Percentiles rank a stretch among this genome's conserved stretches.
Conservation (phyloP, 2,329 filamentous ascomycete species). For the Aspergillus sp. region DNA sequence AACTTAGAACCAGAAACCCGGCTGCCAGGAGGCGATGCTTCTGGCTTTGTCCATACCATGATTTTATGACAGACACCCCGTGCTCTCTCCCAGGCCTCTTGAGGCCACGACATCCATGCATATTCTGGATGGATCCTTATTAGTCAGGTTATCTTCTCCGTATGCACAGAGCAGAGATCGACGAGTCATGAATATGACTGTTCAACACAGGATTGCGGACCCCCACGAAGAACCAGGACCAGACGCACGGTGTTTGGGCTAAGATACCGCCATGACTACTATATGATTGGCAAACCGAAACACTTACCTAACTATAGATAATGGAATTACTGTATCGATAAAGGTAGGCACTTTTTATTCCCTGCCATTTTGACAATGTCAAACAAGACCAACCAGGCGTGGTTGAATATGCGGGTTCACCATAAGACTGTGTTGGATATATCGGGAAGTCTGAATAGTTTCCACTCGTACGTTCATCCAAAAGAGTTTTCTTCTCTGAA, state of each 20-base stretch:
- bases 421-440: neutral
- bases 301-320: neutral
- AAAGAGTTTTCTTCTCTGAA: neutral
- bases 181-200: neutral
- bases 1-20: no score
- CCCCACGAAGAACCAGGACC: neutral
- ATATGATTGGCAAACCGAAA: neutral
- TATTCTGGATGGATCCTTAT: neutral
- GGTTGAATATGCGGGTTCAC: neutral
- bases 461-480: neutral
- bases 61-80: neutral
- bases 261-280: neutral
- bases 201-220: neutral
- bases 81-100: neutral
- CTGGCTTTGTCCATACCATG: neutral
- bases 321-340: neutral
- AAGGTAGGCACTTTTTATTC: neutral
- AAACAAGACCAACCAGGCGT: neutral
- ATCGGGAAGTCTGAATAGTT: neutral
- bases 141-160: neutral
- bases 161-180: conserved; percentile 1
- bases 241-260: neutral
- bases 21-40: neutral
- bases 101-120: conserved; percentile 10
- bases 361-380: neutral